Conservation (phyloP, 306 rosid genomes). For the Cucumis sativus region Cucumber_9930_V3 NC_026655.2:10980001-10980500, state of each 20-base stretch:
- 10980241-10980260: neutral
- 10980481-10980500: neutral
- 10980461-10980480: neutral
- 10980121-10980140: neutral
- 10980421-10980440: conserved; percentile 2
- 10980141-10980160: neutral
- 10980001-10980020: neutral
- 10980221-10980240: neutral
- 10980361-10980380: conserved; percentile 5
- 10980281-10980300: conserved; percentile 14
- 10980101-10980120: neutral
- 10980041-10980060: neutral
- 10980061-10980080: neutral
- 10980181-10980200: neutral
- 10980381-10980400: conserved; percentile 1
- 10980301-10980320: conserved; percentile 18
- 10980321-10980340: conserved; percentile 24
- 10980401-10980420: neutral
- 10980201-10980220: neutral
- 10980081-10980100: neutral
- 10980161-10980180: conserved; percentile 1
- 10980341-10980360: conserved; percentile 6
- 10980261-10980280: neutral
- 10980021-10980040: neutral
- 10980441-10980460: neutral